A percentile compares a stretch with the other conserved stretches of the same genome.
phyloP scores from a whole-genome alignment of 2,329 filamentous ascomycete genomes.

The Trichoderma koningiopsis region DNA sequence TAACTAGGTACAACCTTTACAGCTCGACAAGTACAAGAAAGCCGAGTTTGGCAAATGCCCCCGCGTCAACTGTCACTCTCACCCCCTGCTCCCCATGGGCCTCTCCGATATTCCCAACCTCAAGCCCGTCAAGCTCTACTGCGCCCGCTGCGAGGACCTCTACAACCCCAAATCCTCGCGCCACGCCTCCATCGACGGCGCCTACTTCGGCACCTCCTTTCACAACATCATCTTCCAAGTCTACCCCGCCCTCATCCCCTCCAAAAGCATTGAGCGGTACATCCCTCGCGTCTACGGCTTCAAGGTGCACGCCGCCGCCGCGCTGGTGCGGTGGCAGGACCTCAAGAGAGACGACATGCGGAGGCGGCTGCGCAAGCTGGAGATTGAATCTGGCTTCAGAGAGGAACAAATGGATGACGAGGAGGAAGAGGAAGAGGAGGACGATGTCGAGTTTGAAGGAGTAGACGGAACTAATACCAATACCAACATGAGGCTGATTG shows the following conservation, averaged over 20 bases:
- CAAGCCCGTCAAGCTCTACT: slow-evolving; percentile 96
- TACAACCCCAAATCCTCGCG: slow-evolving; percentile 99
- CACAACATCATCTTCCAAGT: slow-evolving; percentile 99
- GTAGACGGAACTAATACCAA: slow-evolving; percentile 34
- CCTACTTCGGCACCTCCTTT: slow-evolving; percentile 97
- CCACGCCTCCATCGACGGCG: slow-evolving; percentile 92
- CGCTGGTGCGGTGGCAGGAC: slow-evolving; percentile 90
- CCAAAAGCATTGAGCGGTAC: slow-evolving; percentile 84
- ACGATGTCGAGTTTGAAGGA: slow-evolving; percentile 48
- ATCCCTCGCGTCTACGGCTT: slow-evolving; percentile 92
- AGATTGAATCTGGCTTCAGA: slow-evolving; percentile 79
- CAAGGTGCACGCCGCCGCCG: slow-evolving; percentile 86
- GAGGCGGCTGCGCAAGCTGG: slow-evolving; percentile 67
- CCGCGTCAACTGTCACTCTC: slow-evolving; percentile 89
- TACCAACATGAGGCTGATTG: slow-evolving; percentile 33
- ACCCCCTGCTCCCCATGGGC: slow-evolving; percentile 92
- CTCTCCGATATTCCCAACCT: slow-evolving; percentile 85
- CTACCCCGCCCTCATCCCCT: slow-evolving; percentile 84
- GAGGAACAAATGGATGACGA: slow-evolving; percentile 64
- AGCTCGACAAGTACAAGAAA: slow-evolving; percentile 99
- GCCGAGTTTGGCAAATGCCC: slow-evolving; percentile 98
- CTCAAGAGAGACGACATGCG: slow-evolving; percentile 80
- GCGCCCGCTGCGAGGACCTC: slow-evolving; percentile 93
- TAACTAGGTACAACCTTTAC: background rate
- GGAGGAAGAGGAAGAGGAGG: slow-evolving; percentile 64